A percentile compares a stretch with the other conserved stretches of the same genome.
Conservation (phyloP, 2,329 filamentous ascomycete genomes). For the Trichoderma sp. region DNA sequence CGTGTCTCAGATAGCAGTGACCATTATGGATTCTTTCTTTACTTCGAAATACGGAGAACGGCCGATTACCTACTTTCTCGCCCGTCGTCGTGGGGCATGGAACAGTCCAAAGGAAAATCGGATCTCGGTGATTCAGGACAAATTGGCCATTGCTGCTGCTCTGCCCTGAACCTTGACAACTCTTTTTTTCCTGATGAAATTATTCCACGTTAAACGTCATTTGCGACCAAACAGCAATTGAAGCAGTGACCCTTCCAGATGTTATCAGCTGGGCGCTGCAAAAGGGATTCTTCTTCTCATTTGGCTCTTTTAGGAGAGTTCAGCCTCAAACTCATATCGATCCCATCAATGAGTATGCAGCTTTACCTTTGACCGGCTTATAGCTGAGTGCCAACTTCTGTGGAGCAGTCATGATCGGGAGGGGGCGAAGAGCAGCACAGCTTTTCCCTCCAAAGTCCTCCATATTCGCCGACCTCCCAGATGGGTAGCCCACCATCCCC, state of each 20-base stretch:
- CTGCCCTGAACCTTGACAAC: background rate
- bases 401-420: background rate
- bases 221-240: background rate
- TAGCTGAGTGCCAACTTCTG: background rate
- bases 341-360: background rate
- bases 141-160: background rate
- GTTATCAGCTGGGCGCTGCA: background rate
- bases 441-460: background rate
- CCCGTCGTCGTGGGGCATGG: background rate
- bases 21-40: background rate
- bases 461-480: background rate
- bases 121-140: background rate
- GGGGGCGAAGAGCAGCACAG: background rate
- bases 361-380: background rate
- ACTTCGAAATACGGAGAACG: background rate
- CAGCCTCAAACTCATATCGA: background rate
- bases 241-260: background rate
- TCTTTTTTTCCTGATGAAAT: no score
- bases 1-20: background rate
- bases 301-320: background rate
- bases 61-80: background rate
- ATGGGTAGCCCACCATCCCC: background rate
- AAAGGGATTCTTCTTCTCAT: background rate
- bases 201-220: background rate
- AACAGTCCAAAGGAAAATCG: background rate